Conservation (phyloP, 192 early-diverging fungal genomes). For the Diversispora epigaea region DNA sequence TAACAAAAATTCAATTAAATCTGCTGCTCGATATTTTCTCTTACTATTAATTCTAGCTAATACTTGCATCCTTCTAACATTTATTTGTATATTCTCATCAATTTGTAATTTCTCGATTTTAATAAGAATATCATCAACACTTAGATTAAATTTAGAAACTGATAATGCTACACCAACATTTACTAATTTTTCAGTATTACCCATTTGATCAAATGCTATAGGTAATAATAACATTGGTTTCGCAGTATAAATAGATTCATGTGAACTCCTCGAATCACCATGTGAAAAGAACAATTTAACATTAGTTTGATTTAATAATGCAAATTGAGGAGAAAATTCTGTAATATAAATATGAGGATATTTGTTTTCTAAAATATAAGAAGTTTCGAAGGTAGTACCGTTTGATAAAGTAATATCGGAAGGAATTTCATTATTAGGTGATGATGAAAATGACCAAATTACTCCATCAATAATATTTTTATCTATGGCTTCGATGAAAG, state of each 20-base stretch:
- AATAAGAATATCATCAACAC: background rate
- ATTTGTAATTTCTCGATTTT: constrained; percentile 6
- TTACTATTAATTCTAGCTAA: constrained; percentile 29
- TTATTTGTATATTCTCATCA: background rate
- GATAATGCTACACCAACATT: constrained; percentile 4
- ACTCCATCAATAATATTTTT: constrained; percentile 36
- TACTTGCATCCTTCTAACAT: constrained; percentile 22
- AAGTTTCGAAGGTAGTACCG: background rate
- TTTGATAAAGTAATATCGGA: background rate
- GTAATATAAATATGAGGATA: constrained; percentile 25
- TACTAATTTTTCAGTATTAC: constrained; percentile 1
- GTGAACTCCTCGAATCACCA: constrained; percentile 32
- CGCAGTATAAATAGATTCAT: constrained; percentile 37
- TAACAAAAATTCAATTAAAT: constrained; percentile 26
- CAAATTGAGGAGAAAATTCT: constrained; percentile 37
- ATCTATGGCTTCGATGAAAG: constrained; percentile 35
- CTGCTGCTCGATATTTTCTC: constrained; percentile 20
- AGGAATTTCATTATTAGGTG: background rate
- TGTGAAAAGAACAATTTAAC: constrained; percentile 38
- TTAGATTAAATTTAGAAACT: background rate
- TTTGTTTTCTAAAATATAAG: background rate
- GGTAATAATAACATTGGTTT: constrained; percentile 35
- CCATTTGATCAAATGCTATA: constrained; percentile 22
- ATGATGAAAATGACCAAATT: constrained; percentile 33
- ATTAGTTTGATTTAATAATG: constrained; percentile 35